These are phyloP conservation scores for Aspergillus funiculosus DNA, from an alignment of 495 filamentous ascomycete species.

Conservation along the genomic window DNA sequence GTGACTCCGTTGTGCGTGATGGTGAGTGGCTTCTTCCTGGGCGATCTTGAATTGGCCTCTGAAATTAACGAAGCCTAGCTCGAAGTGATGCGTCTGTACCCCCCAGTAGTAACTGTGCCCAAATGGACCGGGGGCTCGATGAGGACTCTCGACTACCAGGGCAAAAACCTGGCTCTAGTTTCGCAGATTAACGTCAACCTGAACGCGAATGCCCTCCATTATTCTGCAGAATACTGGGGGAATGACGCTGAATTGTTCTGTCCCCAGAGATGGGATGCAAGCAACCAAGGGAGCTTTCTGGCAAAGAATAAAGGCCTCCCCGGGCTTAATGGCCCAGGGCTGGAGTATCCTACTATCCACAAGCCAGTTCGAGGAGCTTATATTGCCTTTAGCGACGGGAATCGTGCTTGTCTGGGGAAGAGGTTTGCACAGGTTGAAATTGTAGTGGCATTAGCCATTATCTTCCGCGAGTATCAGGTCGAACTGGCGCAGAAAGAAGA, in stretches of 20 bases:
- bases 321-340: constrained; percentile 15
- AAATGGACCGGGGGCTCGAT: constrained; percentile 27
- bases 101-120: constrained; percentile 32
- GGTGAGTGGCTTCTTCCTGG: constrained; percentile 18
- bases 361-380: constrained; percentile 58
- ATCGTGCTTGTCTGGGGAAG: constrained; percentile 63
- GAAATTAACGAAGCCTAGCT: constrained; percentile 14
- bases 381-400: constrained; percentile 69
- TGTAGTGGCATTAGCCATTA: constrained; percentile 56
- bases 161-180: constrained; percentile 28
- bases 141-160: constrained; percentile 18
- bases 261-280: constrained; percentile 28
- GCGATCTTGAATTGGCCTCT: not conserved
- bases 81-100: constrained; percentile 40
- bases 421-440: constrained; percentile 73
- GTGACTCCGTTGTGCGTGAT: constrained; percentile 30
- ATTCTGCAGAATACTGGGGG: constrained; percentile 43
- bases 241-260: constrained; percentile 23
- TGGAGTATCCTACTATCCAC: constrained; percentile 40
- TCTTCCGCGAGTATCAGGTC: constrained; percentile 59
- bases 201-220: constrained; percentile 35
- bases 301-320: constrained; percentile 11
- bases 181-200: constrained; percentile 29
- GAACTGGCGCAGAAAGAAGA: constrained; percentile 59
- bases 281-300: constrained; percentile 18